Base-by-base conservation (phyloP, 169 alveolate genomes). In the Babesia microti region DNA sequence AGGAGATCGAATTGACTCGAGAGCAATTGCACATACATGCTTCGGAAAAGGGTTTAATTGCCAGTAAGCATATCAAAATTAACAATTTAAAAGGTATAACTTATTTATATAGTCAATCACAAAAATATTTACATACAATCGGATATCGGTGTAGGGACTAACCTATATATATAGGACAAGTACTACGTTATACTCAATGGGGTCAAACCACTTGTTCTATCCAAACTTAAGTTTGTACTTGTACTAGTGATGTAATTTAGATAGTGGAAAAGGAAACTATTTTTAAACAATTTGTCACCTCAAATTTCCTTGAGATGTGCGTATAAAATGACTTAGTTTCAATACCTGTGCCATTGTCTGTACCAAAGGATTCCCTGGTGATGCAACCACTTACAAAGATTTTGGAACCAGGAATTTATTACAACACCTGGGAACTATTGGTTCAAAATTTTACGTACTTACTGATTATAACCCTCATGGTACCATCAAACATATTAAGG, bases 181-280 rank as follows among this genome's bases (percentile, higher is more conserved):
- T n/a, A n/a, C n/a, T n/a, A n/a, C n/a, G n/a, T n/a, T n/a, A n/a
- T n/a, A n/a, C n/a, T n/a, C n/a, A n/a, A n/a, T n/a, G 26, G 6
- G 14, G 30, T 50, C 15, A 36, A 44, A 19, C 43, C 21, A 5
- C 39, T 50, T 6, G 61, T 50, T 55, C 61, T 50, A 11, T 14
- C 2, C n/a, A 11, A 11, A 39, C 11, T 11, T 30, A 11, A 11
- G 11, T 11, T 30, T 11, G 36, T 30, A 30, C 11, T 30, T 30
- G 36, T 11, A 30, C n/a, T 11, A 15, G 12, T 26, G 15, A 15
- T 6, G 17, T 39, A 4, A 5, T 44, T 34, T 28, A 60, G 46
- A 63, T 68, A 28, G 52, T 68, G 21, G 80, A 68, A 44, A 68
- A 68, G 47, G 80, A 68, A 19, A 68, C 80, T 0, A 42, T 68